A percentile compares a stretch with the other conserved stretches of the same genome.
Evolutionary conservation across 192 early-diverging fungal species (phyloP).

Genomic region (Radiomyces spectabilis): DNA sequence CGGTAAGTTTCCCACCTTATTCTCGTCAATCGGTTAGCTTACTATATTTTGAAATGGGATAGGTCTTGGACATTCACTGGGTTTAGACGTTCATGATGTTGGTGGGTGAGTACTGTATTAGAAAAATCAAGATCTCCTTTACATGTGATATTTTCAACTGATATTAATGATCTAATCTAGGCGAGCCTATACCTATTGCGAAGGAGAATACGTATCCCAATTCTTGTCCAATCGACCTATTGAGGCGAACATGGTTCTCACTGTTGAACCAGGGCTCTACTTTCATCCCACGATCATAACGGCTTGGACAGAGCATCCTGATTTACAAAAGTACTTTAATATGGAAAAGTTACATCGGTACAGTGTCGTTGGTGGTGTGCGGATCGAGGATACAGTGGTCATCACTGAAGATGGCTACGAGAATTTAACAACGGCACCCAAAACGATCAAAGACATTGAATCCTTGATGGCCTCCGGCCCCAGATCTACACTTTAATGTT

Average conservation of each 20-base stretch:
- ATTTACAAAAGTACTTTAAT: slow-evolving; percentile 57
- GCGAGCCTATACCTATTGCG: background rate
- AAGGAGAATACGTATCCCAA: slow-evolving; percentile 14
- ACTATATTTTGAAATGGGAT: background rate
- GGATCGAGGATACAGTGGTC: slow-evolving; percentile 88
- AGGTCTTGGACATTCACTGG: slow-evolving; percentile 82
- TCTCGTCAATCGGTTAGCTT: background rate
- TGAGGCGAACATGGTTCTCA: slow-evolving; percentile 76
- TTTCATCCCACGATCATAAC: slow-evolving; percentile 77
- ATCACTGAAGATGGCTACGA: slow-evolving; percentile 76
- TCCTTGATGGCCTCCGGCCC: slow-evolving; percentile 30
- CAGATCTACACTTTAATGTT: background rate
- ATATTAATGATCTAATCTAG: background rate
- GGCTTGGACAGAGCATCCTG: slow-evolving; percentile 48
- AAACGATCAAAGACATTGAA: slow-evolving; percentile 78
- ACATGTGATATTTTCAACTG: background rate
- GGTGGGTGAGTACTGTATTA: slow-evolving; percentile 17
- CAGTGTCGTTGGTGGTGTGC: slow-evolving; percentile 77
- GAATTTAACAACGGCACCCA: slow-evolving; percentile 78
- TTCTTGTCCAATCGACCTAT: slow-evolving; percentile 69
- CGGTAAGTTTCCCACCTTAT: slow-evolving; percentile 22
- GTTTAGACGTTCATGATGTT: slow-evolving; percentile 88
- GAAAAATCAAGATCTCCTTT: background rate
- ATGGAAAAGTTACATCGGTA: slow-evolving; percentile 60
- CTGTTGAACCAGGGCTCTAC: slow-evolving; percentile 91